Evolutionary conservation across 768 basidiomycete species (phyloP).

Genomic region (Tubosaeta brunneosetosa): DNA sequence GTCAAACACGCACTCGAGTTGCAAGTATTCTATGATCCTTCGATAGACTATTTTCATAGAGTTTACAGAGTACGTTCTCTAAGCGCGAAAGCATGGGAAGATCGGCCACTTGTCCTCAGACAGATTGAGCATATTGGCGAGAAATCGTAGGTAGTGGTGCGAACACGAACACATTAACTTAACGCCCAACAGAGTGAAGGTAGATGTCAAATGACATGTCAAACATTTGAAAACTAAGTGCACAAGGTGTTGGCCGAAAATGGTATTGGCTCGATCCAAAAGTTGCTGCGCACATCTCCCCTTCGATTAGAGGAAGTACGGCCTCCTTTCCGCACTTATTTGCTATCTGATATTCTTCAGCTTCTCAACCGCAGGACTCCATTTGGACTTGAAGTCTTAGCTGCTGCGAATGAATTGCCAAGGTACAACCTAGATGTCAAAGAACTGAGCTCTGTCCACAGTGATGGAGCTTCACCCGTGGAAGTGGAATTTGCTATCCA

Average conservation of each 20-base stretch:
- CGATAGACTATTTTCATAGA: not conserved
- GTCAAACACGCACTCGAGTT: slow-evolving; percentile 73
- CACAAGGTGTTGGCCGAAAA: slow-evolving; percentile 68
- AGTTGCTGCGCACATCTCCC: slow-evolving; percentile 53
- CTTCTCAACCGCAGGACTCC: slow-evolving; percentile 69
- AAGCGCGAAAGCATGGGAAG: slow-evolving; percentile 88
- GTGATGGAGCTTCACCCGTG: slow-evolving; percentile 49
- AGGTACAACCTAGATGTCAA: slow-evolving; percentile 52
- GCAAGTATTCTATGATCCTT: slow-evolving; percentile 34
- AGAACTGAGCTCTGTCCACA: slow-evolving; percentile 40
- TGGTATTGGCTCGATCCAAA: slow-evolving; percentile 60
- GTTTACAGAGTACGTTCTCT: slow-evolving; percentile 63
- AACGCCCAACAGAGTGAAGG: slow-evolving; percentile 23
- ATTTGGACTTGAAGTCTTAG: slow-evolving; percentile 68
- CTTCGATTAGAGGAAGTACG: slow-evolving; percentile 59
- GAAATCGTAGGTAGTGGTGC: slow-evolving; percentile 61
- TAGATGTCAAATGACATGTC: slow-evolving; percentile 1
- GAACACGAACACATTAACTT: not conserved
- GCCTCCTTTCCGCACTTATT: not conserved
- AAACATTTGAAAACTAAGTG: slow-evolving; percentile 10
- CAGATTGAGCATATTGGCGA: slow-evolving; percentile 91
- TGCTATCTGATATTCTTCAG: slow-evolving; percentile 33
- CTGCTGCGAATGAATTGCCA: slow-evolving; percentile 59
- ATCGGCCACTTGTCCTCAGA: slow-evolving; percentile 74
- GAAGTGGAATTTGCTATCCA: slow-evolving; percentile 52